Conservation (phyloP, 495 filamentous ascomycete species). For the Penicillium taxi region DNA sequence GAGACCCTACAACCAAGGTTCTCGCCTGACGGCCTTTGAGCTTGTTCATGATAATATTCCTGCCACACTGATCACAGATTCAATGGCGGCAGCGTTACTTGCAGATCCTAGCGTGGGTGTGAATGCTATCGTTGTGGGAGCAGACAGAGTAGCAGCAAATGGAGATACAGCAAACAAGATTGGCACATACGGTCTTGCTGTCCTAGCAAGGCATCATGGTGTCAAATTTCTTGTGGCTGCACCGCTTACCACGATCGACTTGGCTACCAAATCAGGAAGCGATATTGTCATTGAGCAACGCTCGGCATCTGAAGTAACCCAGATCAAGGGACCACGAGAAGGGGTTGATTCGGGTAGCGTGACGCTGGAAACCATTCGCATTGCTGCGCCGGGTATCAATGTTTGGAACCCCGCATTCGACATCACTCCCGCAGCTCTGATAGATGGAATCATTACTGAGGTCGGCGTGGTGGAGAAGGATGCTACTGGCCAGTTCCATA, state of each 20-base stretch:
- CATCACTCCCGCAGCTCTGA: constrained; percentile 75
- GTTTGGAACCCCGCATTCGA: constrained; percentile 98
- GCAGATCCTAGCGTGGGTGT: constrained; percentile 53
- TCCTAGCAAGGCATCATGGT: constrained; percentile 75
- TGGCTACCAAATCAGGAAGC: constrained; percentile 62
- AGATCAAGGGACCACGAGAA: constrained; percentile 65
- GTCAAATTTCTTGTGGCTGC: constrained; percentile 94
- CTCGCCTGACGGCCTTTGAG: constrained; percentile 90
- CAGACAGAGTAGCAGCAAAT: constrained; percentile 90
- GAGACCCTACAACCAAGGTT: constrained; percentile 95
- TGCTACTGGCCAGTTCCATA: constrained; percentile 64
- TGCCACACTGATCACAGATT: constrained; percentile 90
- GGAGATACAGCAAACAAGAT: constrained; percentile 99
- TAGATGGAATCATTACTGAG: constrained; percentile 93
- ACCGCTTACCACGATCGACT: constrained; percentile 87
- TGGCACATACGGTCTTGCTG: constrained; percentile 86
- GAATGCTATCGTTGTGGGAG: constrained; percentile 83
- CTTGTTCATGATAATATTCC: constrained; percentile 88
- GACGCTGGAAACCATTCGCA: constrained; percentile 60
- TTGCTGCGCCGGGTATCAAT: constrained; percentile 69
- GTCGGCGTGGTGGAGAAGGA: constrained; percentile 77
- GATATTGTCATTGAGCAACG: constrained; percentile 87
- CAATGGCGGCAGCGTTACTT: constrained; percentile 86
- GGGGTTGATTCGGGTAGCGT: constrained; percentile 39
- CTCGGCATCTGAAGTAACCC: constrained; percentile 66